Percentiles rank a stretch among this genome's conserved stretches.
phyloP scores from a whole-genome alignment of 2,329 filamentous ascomycete species.

The Sclerotinia trifoliorum region DNA sequence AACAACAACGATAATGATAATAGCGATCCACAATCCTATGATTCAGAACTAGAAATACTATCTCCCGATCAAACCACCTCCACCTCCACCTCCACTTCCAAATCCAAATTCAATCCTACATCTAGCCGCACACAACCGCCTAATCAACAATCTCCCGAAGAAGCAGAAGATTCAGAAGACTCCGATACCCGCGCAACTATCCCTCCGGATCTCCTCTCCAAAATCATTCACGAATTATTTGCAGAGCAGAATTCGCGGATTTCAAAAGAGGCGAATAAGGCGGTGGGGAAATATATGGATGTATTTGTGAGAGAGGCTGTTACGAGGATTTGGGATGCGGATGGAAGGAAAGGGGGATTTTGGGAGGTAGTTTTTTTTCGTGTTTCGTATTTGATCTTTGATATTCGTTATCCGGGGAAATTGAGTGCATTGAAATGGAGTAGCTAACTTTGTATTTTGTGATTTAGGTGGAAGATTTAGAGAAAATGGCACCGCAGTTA shows the following conservation, averaged over 20 bases:
- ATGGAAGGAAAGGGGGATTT: conserved; percentile 47
- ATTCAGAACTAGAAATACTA: conserved; percentile 3
- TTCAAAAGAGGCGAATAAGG: conserved; percentile 71
- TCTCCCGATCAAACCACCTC: not conserved
- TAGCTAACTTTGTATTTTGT: conserved; percentile 2
- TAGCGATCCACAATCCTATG: not conserved
- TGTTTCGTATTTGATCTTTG: not conserved
- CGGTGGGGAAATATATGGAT: conserved; percentile 83
- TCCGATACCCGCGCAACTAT: conserved; percentile 45
- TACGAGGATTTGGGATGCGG: conserved; percentile 70
- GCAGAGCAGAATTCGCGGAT: conserved; percentile 66
- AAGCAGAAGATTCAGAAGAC: conserved; percentile 19
- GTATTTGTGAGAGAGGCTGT: conserved; percentile 88
- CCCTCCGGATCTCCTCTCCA: conserved; percentile 70
- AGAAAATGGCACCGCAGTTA: conserved; percentile 82
- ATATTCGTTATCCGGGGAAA: too few species aligned
- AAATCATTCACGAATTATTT: conserved; percentile 78
- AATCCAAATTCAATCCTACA: too few species aligned
- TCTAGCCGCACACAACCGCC: not conserved
- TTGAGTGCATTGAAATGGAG: not conserved
- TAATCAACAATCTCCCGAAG: not conserved
- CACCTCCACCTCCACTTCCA: not conserved
- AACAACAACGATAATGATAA: not conserved
- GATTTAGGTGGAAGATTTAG: conserved; percentile 76
- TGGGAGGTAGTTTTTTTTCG: conserved; percentile 59